A percentile compares a stretch with the other conserved stretches of the same genome.
phyloP scores from a whole-genome alignment of 768 basidiomycete species.

The Pisolithus albus region DNA sequence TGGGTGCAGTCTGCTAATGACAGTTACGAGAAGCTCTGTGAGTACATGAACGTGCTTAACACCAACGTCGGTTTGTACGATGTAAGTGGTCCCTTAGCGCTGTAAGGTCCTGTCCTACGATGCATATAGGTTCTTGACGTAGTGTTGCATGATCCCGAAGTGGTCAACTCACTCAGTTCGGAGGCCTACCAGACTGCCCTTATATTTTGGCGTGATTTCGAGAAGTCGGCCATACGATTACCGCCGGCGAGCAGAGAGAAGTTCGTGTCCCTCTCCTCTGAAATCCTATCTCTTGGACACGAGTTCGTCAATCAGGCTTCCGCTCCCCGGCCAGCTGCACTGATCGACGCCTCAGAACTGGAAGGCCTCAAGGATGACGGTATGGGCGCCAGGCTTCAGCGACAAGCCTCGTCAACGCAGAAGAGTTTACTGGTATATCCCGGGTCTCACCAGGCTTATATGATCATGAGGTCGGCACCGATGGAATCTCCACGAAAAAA shows the following conservation, averaged over 20 bases:
- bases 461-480: slow-evolving; percentile 88
- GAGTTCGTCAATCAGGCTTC: slow-evolving; percentile 70
- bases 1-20: slow-evolving; percentile 84
- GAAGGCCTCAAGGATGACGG: slow-evolving; percentile 69
- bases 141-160: slow-evolving; percentile 60
- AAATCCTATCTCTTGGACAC: slow-evolving; percentile 82
- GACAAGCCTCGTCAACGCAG: slow-evolving; percentile 71
- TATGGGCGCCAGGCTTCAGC: slow-evolving; percentile 65
- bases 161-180: slow-evolving; percentile 57
- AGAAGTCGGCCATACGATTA: slow-evolving; percentile 92
- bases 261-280: slow-evolving; percentile 86
- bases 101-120: slow-evolving; percentile 13
- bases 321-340: slow-evolving; percentile 55
- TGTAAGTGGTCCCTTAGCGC: slow-evolving; percentile 41
- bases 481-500: slow-evolving; percentile 74
- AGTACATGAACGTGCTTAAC: slow-evolving; percentile 97
- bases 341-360: slow-evolving; percentile 63
- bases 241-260: slow-evolving; percentile 67
- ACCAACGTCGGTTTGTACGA: slow-evolving; percentile 87
- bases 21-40: slow-evolving; percentile 87
- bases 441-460: slow-evolving; percentile 82
- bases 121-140: slow-evolving; percentile 54
- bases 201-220: slow-evolving; percentile 95
- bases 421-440: slow-evolving; percentile 77
- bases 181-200: slow-evolving; percentile 84